A percentile compares a stretch with the other conserved stretches of the same genome.
These are phyloP conservation scores for Fusarium hostae DNA, from an alignment of 2,329 filamentous ascomycete species.

Conservation along the genomic window DNA sequence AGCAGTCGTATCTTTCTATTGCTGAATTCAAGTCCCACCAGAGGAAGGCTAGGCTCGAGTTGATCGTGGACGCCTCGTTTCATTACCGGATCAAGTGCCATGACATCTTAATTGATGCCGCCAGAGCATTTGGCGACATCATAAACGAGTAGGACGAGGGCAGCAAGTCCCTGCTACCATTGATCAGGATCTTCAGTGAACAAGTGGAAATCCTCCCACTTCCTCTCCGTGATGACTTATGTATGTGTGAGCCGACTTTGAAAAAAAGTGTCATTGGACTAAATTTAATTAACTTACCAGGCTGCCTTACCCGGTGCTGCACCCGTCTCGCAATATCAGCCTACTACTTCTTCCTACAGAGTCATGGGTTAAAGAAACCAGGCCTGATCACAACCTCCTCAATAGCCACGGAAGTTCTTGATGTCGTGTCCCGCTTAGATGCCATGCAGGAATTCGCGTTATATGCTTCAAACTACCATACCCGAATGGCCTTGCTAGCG, in stretches of 20 bases:
- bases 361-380: neutral
- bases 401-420: neutral
- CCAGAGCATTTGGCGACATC: neutral
- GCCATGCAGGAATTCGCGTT: slow-evolving; percentile 2
- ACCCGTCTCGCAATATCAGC: neutral
- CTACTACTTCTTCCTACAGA: slow-evolving; percentile 2
- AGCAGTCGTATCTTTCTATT: neutral
- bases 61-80: neutral
- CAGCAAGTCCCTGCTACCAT: neutral
- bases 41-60: neutral
- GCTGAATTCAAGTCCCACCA: neutral
- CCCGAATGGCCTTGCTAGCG: slow-evolving; percentile 1
- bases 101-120: neutral
- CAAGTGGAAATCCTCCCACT: neutral
- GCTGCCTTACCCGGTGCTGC: neutral
- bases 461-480: slow-evolving; percentile 1
- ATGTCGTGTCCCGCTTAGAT: slow-evolving; percentile 4
- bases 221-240: neutral
- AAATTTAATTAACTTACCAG: neutral
- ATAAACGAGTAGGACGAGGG: neutral
- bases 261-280: neutral
- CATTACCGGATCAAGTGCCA: neutral
- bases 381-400: neutral
- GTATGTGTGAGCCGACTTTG: neutral
- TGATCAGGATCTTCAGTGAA: slow-evolving; percentile 1